Conservation (phyloP, 768 basidiomycete species). For the Mycena belliarum region DNA sequence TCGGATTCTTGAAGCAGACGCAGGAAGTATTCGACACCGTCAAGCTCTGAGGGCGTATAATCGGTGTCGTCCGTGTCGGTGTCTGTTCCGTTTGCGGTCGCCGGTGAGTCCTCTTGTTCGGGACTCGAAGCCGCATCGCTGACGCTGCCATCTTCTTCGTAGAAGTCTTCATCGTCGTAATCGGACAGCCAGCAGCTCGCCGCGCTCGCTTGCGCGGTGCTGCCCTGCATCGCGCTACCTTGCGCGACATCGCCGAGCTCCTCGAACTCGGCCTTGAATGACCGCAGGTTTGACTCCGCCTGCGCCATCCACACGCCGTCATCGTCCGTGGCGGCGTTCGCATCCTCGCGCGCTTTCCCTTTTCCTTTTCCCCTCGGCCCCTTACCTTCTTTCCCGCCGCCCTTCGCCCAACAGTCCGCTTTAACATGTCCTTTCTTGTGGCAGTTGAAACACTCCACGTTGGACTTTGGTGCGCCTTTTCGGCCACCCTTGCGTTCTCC, state of each 20-base stretch:
- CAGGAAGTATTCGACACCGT: not conserved
- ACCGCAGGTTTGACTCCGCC: slow-evolving; percentile 1
- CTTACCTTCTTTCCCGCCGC: slow-evolving; percentile 24
- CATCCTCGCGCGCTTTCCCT: not conserved
- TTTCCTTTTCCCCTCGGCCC: slow-evolving; percentile 13
- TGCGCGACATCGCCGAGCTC: too few species aligned
- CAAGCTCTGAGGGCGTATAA: not conserved
- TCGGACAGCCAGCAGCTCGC: slow-evolving; percentile 4
- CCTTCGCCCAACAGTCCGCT: slow-evolving; percentile 17
- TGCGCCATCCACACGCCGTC: slow-evolving; percentile 19
- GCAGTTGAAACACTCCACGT: slow-evolving; percentile 26
- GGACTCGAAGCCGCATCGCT: not conserved
- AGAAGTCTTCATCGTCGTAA: too few species aligned
- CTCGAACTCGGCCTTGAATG: not conserved
- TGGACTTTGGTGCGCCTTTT: not conserved
- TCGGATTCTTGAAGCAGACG: not conserved
- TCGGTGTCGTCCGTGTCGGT: not conserved
- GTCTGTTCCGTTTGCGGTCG: not conserved
- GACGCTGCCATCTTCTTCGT: slow-evolving; percentile 8
- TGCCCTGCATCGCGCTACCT: not conserved
- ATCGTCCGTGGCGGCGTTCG: not conserved
- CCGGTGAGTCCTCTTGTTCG: not conserved
- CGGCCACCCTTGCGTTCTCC: too few species aligned
- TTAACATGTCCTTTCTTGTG: slow-evolving; percentile 23
- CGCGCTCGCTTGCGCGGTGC: not conserved